Evolutionary conservation across 2,329 filamentous ascomycete genomes (phyloP).

Genomic region (Alternaria rosae): DNA sequence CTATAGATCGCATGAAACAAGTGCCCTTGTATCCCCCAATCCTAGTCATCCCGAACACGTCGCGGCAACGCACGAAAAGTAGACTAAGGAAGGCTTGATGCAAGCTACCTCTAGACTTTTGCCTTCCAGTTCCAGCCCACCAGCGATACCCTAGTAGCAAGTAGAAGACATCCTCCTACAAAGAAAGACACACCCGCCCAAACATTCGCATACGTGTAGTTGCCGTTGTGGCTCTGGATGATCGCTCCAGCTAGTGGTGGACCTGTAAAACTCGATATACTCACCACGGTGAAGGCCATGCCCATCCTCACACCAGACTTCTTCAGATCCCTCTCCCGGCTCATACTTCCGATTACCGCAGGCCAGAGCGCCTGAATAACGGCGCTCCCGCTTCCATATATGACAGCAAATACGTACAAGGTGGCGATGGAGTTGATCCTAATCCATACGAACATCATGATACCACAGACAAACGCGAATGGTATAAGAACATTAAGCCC

Average conservation of each 20-base stretch:
- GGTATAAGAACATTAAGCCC: slow-evolving; percentile 59
- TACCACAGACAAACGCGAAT: slow-evolving; percentile 55
- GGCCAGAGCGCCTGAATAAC: slow-evolving; percentile 45
- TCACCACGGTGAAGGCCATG: slow-evolving; percentile 48
- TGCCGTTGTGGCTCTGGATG: slow-evolving; percentile 37
- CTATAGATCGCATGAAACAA: neutral
- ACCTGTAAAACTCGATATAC: slow-evolving; percentile 46
- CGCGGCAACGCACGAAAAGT: neutral
- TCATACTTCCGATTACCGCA: slow-evolving; percentile 37
- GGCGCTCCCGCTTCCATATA: slow-evolving; percentile 39
- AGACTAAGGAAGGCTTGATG: neutral
- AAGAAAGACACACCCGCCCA: slow-evolving; percentile 43
- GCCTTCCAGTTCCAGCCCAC: slow-evolving; percentile 41
- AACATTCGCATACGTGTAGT: slow-evolving; percentile 49
- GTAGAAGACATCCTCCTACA: slow-evolving; percentile 33
- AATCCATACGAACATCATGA: slow-evolving; percentile 52
- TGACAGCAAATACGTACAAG: slow-evolving; percentile 41
- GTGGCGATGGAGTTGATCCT: slow-evolving; percentile 33
- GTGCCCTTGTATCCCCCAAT: neutral
- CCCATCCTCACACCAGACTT: slow-evolving; percentile 47
- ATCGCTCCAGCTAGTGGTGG: slow-evolving; percentile 47
- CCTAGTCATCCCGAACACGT: neutral
- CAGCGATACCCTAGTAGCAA: slow-evolving; percentile 36
- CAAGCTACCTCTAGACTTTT: slow-evolving; percentile 24
- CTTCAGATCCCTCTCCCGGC: slow-evolving; percentile 42